phyloP scores from a whole-genome alignment of 495 filamentous ascomycete species.

The Penicillium pancosmium region DNA sequence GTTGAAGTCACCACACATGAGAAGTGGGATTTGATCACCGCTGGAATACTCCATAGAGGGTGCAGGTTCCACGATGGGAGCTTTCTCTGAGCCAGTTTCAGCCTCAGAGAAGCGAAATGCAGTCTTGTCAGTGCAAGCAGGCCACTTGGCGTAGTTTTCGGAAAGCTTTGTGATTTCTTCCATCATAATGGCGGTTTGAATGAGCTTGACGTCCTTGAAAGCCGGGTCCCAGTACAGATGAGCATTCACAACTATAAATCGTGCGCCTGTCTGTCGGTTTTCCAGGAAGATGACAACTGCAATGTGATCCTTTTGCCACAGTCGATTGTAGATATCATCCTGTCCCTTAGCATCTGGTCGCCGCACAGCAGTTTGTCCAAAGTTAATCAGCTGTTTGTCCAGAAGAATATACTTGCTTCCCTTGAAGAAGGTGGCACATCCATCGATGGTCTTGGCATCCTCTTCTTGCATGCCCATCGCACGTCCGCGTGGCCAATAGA shows the following conservation, averaged over 20 bases:
- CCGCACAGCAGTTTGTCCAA: conserved; percentile 87
- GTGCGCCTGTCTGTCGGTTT: conserved; percentile 80
- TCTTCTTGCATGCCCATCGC: conserved; percentile 89
- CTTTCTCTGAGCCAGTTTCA: conserved; percentile 56
- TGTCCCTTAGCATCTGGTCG: conserved; percentile 93
- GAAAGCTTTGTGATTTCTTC: conserved; percentile 83
- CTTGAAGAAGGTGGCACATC: conserved; percentile 97
- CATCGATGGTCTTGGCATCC: conserved; percentile 85
- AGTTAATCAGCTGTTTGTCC: conserved; percentile 91
- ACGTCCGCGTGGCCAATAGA: conserved; percentile 84
- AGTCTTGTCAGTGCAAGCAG: conserved; percentile 77
- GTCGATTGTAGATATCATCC: conserved; percentile 94
- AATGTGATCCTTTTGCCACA: conserved; percentile 98
- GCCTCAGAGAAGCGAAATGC: conserved; percentile 65
- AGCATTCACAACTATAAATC: conserved; percentile 88
- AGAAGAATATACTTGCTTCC: conserved; percentile 86
- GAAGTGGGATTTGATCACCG: conserved; percentile 83
- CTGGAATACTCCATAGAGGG: conserved; percentile 78
- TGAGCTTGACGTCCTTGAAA: conserved; percentile 89
- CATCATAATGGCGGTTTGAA: conserved; percentile 93
- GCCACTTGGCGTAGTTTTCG: conserved; percentile 76
- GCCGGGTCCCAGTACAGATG: conserved; percentile 94
- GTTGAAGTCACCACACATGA: conserved; percentile 96
- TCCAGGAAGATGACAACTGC: conserved; percentile 88
- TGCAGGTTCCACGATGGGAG: conserved; percentile 53